phyloP scores from a whole-genome alignment of 2,329 filamentous ascomycete genomes.

The Dothideomycetes sp. region DNA sequence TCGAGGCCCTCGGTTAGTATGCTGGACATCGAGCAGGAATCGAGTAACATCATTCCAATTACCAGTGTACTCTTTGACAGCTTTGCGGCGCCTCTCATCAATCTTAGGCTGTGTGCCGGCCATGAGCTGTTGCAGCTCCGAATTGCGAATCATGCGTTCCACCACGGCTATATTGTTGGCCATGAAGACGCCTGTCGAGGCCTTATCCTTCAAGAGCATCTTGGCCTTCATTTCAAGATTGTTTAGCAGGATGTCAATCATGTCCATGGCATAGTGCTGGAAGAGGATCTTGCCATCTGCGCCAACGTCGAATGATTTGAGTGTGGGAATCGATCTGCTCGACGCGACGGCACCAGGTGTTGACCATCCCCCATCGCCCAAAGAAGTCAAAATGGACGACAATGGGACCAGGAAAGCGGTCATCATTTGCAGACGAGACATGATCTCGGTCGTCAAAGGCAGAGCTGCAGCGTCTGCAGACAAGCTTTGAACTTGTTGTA shows the following conservation, averaged over 20 bases:
- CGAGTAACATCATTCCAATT: slow-evolving; percentile 81
- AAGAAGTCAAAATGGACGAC: slow-evolving; percentile 78
- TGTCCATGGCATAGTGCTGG: slow-evolving; percentile 80
- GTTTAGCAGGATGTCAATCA: slow-evolving; percentile 68
- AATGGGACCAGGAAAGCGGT: slow-evolving; percentile 77
- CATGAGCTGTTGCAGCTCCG: slow-evolving; percentile 65
- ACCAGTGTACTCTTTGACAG: slow-evolving; percentile 69
- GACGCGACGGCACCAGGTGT: slow-evolving; percentile 40
- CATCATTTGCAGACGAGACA: slow-evolving; percentile 78
- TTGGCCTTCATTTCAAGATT: slow-evolving; percentile 67
- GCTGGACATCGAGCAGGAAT: slow-evolving; percentile 79
- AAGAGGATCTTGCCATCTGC: slow-evolving; percentile 84
- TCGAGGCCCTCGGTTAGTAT: slow-evolving; percentile 65
- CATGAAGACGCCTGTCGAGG: slow-evolving; percentile 75
- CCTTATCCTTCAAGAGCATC: slow-evolving; percentile 62
- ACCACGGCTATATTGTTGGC: slow-evolving; percentile 79
- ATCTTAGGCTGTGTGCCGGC: slow-evolving; percentile 46
- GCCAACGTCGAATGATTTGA: slow-evolving; percentile 74
- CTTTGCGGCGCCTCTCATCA: slow-evolving; percentile 80
- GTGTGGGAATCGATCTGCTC: slow-evolving; percentile 54
- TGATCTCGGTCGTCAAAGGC: slow-evolving; percentile 69
- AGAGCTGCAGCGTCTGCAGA: slow-evolving; percentile 70
- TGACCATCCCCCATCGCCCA: slow-evolving; percentile 86
- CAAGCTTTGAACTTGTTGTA: slow-evolving; percentile 53
- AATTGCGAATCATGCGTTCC: slow-evolving; percentile 72